Base-by-base conservation (phyloP, 805 yeast species). In the Candida endomychidarum region DNA sequence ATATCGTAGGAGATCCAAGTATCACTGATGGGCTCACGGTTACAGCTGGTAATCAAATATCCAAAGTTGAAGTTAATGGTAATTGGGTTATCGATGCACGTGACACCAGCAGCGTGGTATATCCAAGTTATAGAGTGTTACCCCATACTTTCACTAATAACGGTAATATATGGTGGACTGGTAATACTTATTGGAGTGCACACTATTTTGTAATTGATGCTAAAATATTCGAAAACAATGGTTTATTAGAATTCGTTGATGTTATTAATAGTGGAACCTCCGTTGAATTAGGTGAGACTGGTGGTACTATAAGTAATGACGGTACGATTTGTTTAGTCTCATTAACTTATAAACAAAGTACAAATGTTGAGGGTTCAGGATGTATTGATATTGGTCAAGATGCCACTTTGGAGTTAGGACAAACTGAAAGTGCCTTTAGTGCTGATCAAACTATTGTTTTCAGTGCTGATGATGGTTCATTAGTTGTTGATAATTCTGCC, bases 281-380 rank as follows among this genome's bases (percentile, higher is more conserved):
- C n/a, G 50, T 41, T 19, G 34, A 22, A 16, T 37, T 52, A 11
- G 57, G 57, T 24, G 9, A 4, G 3, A n/a, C 18, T 11, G 44
- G 46, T 6, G 3, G 19, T 3, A 4, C 48, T n/a, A 48, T 57
- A 17, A 44, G 33, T 19, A 58, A 58, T 34, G 29, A 45, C 25
- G 64, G 64, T 36, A 42, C 48, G 11, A 56, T 58, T 35, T 58
- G 64, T 46, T 44, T 58, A 30, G 26, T 27, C 20, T 47, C 49
- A 30, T 27, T 38, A 17, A 41, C 40, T 9, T 57, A 48, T 40
- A 25, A 36, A 8, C 59, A 53, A 43, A 39, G 48, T 8, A 43
- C 50, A 14, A 19, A 16, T 16, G 44, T 58, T 21, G 12, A 20
- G 0, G 62, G 62, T 29, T 33, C 27, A 15, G 64, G 64, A 27